These are phyloP conservation scores for Rhizopogon hawkerae DNA, from an alignment of 1,284 basidiomycete genomes.

Conservation along the genomic window DNA sequence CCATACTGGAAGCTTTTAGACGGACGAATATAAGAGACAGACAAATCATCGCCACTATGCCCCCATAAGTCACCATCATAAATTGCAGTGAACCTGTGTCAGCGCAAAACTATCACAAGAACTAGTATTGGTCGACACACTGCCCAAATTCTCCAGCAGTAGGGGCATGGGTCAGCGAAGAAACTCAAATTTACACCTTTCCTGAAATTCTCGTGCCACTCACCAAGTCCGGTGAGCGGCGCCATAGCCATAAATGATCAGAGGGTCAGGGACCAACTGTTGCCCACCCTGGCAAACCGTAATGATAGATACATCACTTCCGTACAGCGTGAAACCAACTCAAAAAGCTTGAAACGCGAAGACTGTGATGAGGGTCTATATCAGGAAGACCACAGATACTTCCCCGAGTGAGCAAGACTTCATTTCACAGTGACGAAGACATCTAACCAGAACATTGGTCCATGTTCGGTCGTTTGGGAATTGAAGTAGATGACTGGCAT, in stretches of 20 bases:
- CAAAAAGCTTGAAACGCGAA: constrained; percentile 12
- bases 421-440: not conserved
- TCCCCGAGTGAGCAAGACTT: not conserved
- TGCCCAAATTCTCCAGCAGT: constrained; percentile 18
- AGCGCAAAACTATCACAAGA: constrained; percentile 11
- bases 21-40: not conserved
- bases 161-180: constrained; percentile 16
- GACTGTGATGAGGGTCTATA: constrained; percentile 14
- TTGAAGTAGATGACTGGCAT: constrained; percentile 11
- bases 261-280: constrained; percentile 2
- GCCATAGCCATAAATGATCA: constrained; percentile 10
- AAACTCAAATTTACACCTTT: constrained; percentile 8
- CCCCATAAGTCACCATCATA: constrained; percentile 8
- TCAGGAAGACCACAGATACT: constrained; percentile 13
- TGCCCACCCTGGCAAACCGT: constrained; percentile 1
- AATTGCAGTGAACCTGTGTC: constrained; percentile 11
- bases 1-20: constrained; percentile 4
- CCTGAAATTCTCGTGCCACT: not conserved
- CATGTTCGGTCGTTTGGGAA: constrained; percentile 11
- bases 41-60: not conserved
- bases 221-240: constrained; percentile 13
- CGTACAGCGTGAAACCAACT: constrained; percentile 2
- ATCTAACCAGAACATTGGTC: constrained; percentile 4
- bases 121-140: constrained; percentile 7
- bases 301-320: constrained; percentile 11